Evolutionary conservation across 441 rosid genomes (phyloP).

Genomic region (Geranium incanum): DNA sequence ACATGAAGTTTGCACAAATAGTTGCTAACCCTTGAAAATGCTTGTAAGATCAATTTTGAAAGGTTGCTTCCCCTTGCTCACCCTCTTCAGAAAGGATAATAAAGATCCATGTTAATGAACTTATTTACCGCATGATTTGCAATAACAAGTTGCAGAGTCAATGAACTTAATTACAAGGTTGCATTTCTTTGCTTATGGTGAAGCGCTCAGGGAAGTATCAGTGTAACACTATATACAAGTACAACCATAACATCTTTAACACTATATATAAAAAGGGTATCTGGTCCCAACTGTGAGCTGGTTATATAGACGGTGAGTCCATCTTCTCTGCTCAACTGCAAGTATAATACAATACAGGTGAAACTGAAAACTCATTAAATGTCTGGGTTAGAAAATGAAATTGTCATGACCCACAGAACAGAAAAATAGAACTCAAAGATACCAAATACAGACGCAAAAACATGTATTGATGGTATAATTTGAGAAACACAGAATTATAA

Average conservation of each 20-base stretch:
- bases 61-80: slow-evolving; percentile 62
- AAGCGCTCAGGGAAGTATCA: too few relatives aligned
- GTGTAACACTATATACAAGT: too few relatives aligned
- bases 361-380: neutral
- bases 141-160: neutral
- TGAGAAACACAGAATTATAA: neutral
- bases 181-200: too few relatives aligned
- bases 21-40: slow-evolving; percentile 18
- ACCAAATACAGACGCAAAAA: neutral
- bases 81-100: slow-evolving; percentile 37
- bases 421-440: neutral
- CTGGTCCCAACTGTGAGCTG: slow-evolving; percentile 48
- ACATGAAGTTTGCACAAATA: too few relatives aligned
- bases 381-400: neutral
- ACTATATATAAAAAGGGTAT: neutral
- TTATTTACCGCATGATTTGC: neutral
- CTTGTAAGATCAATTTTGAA: slow-evolving; percentile 33
- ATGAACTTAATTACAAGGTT: too few relatives aligned
- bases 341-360: neutral
- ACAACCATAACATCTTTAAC: neutral
- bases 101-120: slow-evolving; percentile 15
- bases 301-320: slow-evolving; percentile 48
- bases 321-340: slow-evolving; percentile 21
- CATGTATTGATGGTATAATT: neutral
- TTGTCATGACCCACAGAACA: neutral